Percentiles rank a stretch among this genome's conserved stretches.
phyloP scores from a whole-genome alignment of 352 stramenopile species.

The Peronospora destructor region DNA sequence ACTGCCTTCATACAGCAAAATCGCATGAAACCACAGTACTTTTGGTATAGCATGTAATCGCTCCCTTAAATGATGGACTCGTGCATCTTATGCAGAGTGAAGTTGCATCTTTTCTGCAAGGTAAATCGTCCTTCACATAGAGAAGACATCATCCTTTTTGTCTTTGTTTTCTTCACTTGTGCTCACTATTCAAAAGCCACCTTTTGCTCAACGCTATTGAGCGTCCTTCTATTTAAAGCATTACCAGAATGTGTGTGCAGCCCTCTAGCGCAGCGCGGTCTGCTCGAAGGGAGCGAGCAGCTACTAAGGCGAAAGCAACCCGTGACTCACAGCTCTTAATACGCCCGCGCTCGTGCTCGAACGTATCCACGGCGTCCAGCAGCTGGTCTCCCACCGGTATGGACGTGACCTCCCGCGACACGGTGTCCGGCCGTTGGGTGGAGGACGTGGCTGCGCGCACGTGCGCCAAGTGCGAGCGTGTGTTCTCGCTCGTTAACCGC shows the following conservation, averaged over 20 bases:
- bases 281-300: constrained; percentile 18
- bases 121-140: not conserved
- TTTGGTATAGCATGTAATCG: no score
- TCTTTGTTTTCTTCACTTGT: constrained; percentile 11
- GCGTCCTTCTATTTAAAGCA: constrained; percentile 15
- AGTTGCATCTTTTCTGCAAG: not conserved
- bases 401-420: constrained; percentile 35
- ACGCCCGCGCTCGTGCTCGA: constrained; percentile 49
- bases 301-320: constrained; percentile 19
- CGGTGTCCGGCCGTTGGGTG: constrained; percentile 63
- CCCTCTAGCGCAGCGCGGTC: constrained; percentile 29
- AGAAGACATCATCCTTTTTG: constrained; percentile 1
- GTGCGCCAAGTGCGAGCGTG: constrained; percentile 62
- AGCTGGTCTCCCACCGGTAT: constrained; percentile 53
- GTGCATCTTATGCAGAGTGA: no score
- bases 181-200: constrained; percentile 24
- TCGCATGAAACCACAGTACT: not conserved
- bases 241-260: constrained; percentile 37
- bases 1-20: constrained; percentile 6
- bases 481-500: constrained; percentile 68
- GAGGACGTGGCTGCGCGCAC: constrained; percentile 43
- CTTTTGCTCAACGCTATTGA: not conserved
- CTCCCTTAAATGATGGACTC: no score
- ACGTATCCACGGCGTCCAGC: constrained; percentile 59
- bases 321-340: constrained; percentile 9